Conservation (phyloP, 768 basidiomycete genomes). For the Podaxis rugospora region DNA sequence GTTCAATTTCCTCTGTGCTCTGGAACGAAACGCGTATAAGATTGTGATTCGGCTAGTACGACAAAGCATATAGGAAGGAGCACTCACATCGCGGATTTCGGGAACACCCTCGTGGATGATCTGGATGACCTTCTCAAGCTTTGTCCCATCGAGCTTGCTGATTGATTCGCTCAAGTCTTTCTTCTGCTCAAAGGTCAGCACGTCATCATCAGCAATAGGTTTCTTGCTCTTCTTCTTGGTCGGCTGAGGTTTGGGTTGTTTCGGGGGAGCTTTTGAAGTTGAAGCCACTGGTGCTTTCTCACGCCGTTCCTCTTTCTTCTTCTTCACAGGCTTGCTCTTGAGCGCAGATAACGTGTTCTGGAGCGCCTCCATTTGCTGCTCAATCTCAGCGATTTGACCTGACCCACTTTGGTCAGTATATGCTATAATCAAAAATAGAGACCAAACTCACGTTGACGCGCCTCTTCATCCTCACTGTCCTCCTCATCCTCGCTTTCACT, state of each 20-base stretch:
- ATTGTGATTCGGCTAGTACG: constrained; percentile 10
- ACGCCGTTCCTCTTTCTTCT: constrained; percentile 67
- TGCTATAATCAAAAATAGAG: constrained; percentile 10
- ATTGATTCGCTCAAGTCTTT: constrained; percentile 97
- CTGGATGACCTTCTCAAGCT: constrained; percentile 86
- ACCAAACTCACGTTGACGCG: constrained; percentile 54
- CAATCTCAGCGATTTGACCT: constrained; percentile 76
- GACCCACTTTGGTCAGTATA: constrained; percentile 19
- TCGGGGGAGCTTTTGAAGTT: constrained; percentile 57
- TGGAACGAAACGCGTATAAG: constrained; percentile 27
- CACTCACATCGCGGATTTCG: constrained; percentile 85
- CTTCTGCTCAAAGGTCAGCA: constrained; percentile 94
- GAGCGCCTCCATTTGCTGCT: constrained; percentile 78
- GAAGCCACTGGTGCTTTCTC: constrained; percentile 53
- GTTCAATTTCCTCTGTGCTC: constrained; percentile 97
- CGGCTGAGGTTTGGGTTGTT: constrained; percentile 38
- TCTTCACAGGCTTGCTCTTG: constrained; percentile 44
- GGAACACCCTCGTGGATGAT: constrained; percentile 95
- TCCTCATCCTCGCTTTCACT: constrained; percentile 66
- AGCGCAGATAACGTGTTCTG: constrained; percentile 61
- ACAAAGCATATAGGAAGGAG: neutral
- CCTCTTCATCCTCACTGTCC: constrained; percentile 56
- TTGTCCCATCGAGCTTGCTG: constrained; percentile 72
- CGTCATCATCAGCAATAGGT: constrained; percentile 68
- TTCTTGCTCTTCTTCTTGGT: constrained; percentile 67